These are phyloP conservation scores for Scutellaria minor DNA, from an alignment of 257 asterid genomes.

Conservation along the genomic window DNA sequence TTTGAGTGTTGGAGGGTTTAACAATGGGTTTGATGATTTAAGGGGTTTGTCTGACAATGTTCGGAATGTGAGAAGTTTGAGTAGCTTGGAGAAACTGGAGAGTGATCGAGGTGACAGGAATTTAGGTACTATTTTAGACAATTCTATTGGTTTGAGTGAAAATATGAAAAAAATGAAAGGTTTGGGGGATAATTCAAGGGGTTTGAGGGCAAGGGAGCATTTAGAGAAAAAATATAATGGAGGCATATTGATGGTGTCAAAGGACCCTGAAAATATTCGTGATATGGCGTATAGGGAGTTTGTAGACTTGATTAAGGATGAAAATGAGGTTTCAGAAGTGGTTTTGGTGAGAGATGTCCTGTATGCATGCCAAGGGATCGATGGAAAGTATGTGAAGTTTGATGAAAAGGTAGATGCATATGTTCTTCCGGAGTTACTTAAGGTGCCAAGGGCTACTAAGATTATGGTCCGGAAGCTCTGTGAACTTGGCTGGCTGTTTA, in stretches of 20 bases:
- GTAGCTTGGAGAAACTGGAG: slow-evolving; percentile 44
- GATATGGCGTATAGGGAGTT: slow-evolving; percentile 84
- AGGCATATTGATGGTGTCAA: slow-evolving; percentile 78
- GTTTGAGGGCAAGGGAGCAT: slow-evolving; percentile 49
- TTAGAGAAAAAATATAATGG: slow-evolving; percentile 67
- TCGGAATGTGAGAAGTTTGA: slow-evolving; percentile 34
- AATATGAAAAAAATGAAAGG: slow-evolving; percentile 51
- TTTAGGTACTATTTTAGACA: slow-evolving; percentile 30
- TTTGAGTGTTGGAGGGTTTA: slow-evolving; percentile 38
- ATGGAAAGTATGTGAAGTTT: slow-evolving; percentile 78
- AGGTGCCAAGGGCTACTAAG: slow-evolving; percentile 73
- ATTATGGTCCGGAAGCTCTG: slow-evolving; percentile 78
- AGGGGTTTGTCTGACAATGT: slow-evolving; percentile 36
- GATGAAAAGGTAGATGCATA: slow-evolving; percentile 73
- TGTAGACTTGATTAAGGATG: slow-evolving; percentile 72
- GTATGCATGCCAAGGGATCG: slow-evolving; percentile 96
- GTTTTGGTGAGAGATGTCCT: slow-evolving; percentile 90
- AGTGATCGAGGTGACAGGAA: slow-evolving; percentile 38
- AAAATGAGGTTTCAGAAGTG: slow-evolving; percentile 84
- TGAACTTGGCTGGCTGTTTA: slow-evolving; percentile 94
- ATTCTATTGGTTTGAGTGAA: slow-evolving; percentile 39
- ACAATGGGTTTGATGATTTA: slow-evolving; percentile 41
- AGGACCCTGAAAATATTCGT: slow-evolving; percentile 83
- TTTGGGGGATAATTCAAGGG: slow-evolving; percentile 46
- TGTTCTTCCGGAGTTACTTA: slow-evolving; percentile 63